These are phyloP conservation scores for Syzygium jambos DNA, from an alignment of 345 rosid genomes.

Conservation along the genomic window DNA sequence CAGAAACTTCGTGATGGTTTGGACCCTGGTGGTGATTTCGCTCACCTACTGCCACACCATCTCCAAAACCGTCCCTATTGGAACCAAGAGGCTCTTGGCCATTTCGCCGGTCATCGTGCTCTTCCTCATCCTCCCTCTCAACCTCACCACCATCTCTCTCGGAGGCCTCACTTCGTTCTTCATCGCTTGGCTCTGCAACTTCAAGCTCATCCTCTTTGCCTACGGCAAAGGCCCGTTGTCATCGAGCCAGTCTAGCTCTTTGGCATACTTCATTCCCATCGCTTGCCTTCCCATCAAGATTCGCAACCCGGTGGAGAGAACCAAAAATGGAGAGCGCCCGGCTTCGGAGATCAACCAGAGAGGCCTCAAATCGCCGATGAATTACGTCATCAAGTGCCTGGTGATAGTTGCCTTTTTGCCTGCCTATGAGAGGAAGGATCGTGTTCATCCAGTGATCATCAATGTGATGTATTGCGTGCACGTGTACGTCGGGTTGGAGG, in stretches of 20 bases:
- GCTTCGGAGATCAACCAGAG: not conserved
- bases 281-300: constrained; percentile 57
- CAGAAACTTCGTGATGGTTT: not conserved
- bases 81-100: constrained; percentile 7
- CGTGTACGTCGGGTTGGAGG: constrained; percentile 33
- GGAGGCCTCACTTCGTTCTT: constrained; percentile 13
- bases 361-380: constrained; percentile 3
- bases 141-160: constrained; percentile 9
- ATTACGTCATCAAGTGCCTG: constrained; percentile 22
- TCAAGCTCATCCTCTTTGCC: constrained; percentile 11
- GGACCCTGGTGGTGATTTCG: constrained; percentile 6
- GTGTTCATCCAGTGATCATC: constrained; percentile 22
- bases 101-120: constrained; percentile 14
- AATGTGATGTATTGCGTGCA: constrained; percentile 27
- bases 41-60: constrained; percentile 13
- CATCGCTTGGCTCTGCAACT: constrained; percentile 18
- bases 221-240: not conserved
- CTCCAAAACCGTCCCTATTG: constrained; percentile 1
- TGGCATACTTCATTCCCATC: constrained; percentile 29
- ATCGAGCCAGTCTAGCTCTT: constrained; percentile 14
- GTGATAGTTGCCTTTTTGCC: constrained; percentile 16
- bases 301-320: not conserved
- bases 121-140: constrained; percentile 18
- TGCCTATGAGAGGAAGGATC: constrained; percentile 13
- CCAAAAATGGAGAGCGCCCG: constrained; percentile 4